These are phyloP conservation scores for Pichia exigua DNA, from an alignment of 805 yeast species.

Conservation along the genomic window DNA sequence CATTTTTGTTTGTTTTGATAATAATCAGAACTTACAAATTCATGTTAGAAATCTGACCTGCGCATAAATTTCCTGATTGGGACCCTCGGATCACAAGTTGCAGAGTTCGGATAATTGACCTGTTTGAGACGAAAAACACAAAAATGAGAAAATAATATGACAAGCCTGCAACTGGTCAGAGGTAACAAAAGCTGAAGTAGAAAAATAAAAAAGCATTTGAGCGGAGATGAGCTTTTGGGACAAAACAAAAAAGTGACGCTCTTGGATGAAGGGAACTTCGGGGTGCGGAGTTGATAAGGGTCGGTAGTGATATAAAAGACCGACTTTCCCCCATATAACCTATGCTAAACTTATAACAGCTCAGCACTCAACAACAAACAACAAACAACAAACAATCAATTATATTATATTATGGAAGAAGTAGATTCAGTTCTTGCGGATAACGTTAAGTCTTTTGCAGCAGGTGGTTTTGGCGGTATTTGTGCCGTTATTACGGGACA, in stretches of 20 bases:
- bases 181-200: no score
- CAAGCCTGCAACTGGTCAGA: no score
- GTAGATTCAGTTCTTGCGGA: conserved; percentile 44
- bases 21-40: no score
- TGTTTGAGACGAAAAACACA: no score
- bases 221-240: neutral
- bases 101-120: no score
- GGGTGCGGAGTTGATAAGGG: neutral
- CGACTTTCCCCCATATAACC: neutral
- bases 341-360: no score
- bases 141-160: no score
- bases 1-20: no score
- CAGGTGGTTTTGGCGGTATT: conserved; percentile 96
- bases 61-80: no score
- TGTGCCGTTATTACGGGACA: conserved; percentile 95
- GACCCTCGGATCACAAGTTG: no score
- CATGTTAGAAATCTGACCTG: no score
- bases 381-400: neutral
- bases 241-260: neutral
- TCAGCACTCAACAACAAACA: neutral
- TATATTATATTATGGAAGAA: conserved; percentile 21
- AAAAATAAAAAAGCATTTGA: no score
- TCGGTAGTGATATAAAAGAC: neutral
- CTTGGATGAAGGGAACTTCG: neutral
- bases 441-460: conserved; percentile 76